phyloP scores from a whole-genome alignment of 768 basidiomycete genomes.

The Favolaschia claudopus region DNA sequence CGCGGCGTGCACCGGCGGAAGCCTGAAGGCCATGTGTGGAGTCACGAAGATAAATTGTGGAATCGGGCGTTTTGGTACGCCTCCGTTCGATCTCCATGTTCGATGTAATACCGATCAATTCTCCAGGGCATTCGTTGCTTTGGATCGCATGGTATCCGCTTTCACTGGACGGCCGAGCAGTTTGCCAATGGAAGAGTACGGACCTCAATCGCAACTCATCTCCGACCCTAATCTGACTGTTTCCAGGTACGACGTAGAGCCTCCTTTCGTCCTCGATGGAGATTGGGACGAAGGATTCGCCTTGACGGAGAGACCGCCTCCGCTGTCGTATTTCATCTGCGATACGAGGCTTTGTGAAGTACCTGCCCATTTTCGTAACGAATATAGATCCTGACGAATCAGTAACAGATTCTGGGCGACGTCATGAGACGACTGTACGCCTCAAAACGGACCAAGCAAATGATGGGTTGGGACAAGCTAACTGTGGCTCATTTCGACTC shows the following conservation, averaged over 20 bases:
- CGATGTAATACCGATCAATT: neutral
- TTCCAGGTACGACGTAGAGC: slow-evolving; percentile 67
- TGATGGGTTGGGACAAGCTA: slow-evolving; percentile 50
- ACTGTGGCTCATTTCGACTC: slow-evolving; percentile 70
- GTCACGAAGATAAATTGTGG: slow-evolving; percentile 62
- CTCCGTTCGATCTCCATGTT: neutral
- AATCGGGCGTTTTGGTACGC: slow-evolving; percentile 63
- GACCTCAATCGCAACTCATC: slow-evolving; percentile 4
- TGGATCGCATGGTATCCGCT: slow-evolving; percentile 45
- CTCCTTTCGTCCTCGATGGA: slow-evolving; percentile 61
- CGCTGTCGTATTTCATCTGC: slow-evolving; percentile 57
- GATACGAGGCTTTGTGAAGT: slow-evolving; percentile 58
- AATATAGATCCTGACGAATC: neutral
- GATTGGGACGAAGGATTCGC: slow-evolving; percentile 59
- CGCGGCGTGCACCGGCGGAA: too few relatives aligned
- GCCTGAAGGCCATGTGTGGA: too few relatives aligned
- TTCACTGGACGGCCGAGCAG: slow-evolving; percentile 70
- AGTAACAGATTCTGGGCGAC: slow-evolving; percentile 56
- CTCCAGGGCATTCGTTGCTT: slow-evolving; percentile 36
- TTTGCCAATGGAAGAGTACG: slow-evolving; percentile 75
- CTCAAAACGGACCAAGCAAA: slow-evolving; percentile 46
- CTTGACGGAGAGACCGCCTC: slow-evolving; percentile 63
- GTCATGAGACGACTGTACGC: slow-evolving; percentile 63
- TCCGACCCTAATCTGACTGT: neutral
- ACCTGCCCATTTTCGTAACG: neutral